Evolutionary conservation across 1,284 basidiomycete species (phyloP), one percentile per base, ranked within the genome.

Genomic region (Porogramme epimiltina): DNA sequence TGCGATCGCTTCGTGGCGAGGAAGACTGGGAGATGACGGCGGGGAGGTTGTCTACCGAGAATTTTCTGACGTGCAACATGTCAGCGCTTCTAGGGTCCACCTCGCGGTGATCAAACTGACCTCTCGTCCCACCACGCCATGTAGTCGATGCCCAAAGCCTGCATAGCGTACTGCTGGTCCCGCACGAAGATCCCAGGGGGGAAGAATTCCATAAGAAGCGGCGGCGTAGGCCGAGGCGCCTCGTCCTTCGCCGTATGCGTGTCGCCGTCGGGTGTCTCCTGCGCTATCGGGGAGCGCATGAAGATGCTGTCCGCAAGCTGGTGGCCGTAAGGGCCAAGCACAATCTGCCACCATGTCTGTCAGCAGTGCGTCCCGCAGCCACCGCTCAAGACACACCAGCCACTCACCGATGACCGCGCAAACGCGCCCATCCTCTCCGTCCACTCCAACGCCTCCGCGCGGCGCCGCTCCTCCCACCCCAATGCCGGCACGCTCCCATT

Each of bases 181-280:
- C 78, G 78, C n/a, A 80, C 76, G 66, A 91, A 94, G n/a, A 78
- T 79, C 3, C 79, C 78, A 25, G 80, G 70, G 16, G 84, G 87
- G 73, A 93, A 94, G 66, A 95, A 79, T 70, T 95, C 93, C 73
- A 95, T 84, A 24, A 89, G 64, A 3, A 69, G 47, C n/a, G 64
- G 62, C 13, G 65, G 59, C 8, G 41, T 22, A 4, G 47, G 43
- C 20, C 36, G 23, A 3, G 54, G 37, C 1, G 54, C 36, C 25
- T 43, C 23, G 23, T 39, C 49, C 8, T 47, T 22, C 15, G 49
- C 20, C 26, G 50, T 43, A 45, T 22, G 22, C 47, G 36, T 26
- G 6, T n/a, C 46, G 11, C 66, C 47, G 66, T 64, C 41, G 16
- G 16, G 24, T 40, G 6, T 39, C 20, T 11, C 22, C 28, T 25